Base-by-base conservation (phyloP, 768 basidiomycete genomes). In the Termitomyces heimii region DNA sequence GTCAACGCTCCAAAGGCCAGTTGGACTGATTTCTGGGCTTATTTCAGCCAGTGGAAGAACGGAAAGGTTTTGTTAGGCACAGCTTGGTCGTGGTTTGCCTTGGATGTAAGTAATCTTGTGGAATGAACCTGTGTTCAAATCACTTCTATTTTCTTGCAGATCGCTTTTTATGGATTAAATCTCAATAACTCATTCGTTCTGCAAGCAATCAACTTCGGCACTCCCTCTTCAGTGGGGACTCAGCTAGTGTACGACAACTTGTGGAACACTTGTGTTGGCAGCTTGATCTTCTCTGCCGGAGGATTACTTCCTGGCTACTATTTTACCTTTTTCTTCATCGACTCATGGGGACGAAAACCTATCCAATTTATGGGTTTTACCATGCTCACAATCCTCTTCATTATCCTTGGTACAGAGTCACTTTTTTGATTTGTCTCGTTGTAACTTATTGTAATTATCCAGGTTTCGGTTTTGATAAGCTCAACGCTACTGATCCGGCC, bases 161-260 rank as follows among this genome's bases (percentile, higher is more conserved):
- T 94, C 54, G 91, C 92, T 10, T 94, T 91, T 74, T 94, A 94
- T 68, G 92, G 92, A 53, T 81, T 95, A 32, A 88, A 90, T 55
- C 80, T 96, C 55, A 95, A 94, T 73, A 88, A 84, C 4, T 77
- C 82, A 29, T 82, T 85, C 66, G 87, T 95, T 60, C 77, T 95
- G 49, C 69, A 73, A 53, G 81, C 86, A 31, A 92, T 94, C 65
- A 83, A 85, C 32, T 91, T 88, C 67, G 90, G 90, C 50, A 68
- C 70, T 6, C 70, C 82, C 9, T 14, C 10, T 56, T 12, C 66
- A 10, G 65, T 58, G 4, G 73, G 78, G 45, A 60, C 70, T 39
- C 66, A 58, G 39, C 71, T 68, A 28, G 76, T 86, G 18, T 91
- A 83, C 67, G 59, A 81, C 39, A 83, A 72, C 64, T 74, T 92